Evolutionary conservation across 805 yeast genomes (phyloP).

Genomic region (Myxozyma sirexii): DNA sequence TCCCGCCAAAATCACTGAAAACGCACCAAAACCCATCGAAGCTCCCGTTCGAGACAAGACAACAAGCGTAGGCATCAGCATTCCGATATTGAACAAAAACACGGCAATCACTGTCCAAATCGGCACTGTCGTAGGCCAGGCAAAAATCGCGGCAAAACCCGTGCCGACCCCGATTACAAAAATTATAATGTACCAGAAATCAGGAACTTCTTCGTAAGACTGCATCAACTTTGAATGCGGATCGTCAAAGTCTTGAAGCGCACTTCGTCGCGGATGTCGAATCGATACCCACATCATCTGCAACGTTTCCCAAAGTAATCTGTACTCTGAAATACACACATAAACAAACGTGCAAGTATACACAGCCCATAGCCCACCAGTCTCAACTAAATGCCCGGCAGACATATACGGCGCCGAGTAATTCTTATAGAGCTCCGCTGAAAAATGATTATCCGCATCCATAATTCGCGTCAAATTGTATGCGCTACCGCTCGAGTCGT

Average conservation of each 20-base stretch:
- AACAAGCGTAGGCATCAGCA: constrained; percentile 40
- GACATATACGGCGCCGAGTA: constrained; percentile 62
- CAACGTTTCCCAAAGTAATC: constrained; percentile 43
- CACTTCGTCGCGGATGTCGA: constrained; percentile 35
- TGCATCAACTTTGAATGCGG: constrained; percentile 18
- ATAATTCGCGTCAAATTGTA: constrained; percentile 58
- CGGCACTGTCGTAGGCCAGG: constrained; percentile 45
- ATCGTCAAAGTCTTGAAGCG: constrained; percentile 43
- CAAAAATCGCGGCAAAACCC: constrained; percentile 46
- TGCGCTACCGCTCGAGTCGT: constrained; percentile 34
- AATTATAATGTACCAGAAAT: constrained; percentile 52
- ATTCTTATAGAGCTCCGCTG: constrained; percentile 48
- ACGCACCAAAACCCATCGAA: constrained; percentile 44
- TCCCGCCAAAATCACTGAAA: constrained; percentile 30
- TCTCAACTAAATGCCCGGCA: constrained; percentile 54
- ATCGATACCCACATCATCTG: constrained; percentile 34
- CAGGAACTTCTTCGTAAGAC: constrained; percentile 47
- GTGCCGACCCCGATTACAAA: constrained; percentile 49
- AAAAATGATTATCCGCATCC: constrained; percentile 48
- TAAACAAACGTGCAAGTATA: constrained; percentile 20
- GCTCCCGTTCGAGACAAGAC: constrained; percentile 46
- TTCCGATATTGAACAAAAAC: constrained; percentile 40
- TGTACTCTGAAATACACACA: constrained; percentile 11
- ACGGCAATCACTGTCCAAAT: constrained; percentile 39
- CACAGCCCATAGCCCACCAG: constrained; percentile 14